These are phyloP conservation scores for Fusarium sulawesiense DNA, from an alignment of 2,329 filamentous ascomycete species.

Conservation along the genomic window DNA sequence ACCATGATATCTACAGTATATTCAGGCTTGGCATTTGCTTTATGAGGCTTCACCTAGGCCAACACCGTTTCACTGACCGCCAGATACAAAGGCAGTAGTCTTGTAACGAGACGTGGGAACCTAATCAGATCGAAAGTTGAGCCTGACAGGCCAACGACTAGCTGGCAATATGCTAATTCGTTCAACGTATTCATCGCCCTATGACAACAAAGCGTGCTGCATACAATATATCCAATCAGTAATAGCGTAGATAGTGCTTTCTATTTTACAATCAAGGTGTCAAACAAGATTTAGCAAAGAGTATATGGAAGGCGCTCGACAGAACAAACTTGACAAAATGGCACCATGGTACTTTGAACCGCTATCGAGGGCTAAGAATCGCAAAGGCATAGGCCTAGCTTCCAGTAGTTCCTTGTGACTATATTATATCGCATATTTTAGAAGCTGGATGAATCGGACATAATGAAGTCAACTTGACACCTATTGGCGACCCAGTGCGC, in stretches of 20 bases:
- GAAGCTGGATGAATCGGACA: not conserved
- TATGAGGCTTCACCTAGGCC: not conserved
- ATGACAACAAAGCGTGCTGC: not conserved
- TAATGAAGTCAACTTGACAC: not conserved
- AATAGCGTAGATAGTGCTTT: not conserved
- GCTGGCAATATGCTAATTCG: not conserved
- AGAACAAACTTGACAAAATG: not conserved
- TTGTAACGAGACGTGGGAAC: not conserved
- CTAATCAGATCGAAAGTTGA: not conserved
- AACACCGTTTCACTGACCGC: not conserved
- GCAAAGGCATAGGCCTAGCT: no score
- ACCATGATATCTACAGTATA: constrained; percentile 11
- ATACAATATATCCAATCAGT: not conserved
- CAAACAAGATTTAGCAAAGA: not conserved
- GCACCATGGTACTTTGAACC: not conserved
- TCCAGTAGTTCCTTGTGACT: not conserved
- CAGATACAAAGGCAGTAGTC: not conserved
- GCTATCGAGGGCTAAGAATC: not conserved
- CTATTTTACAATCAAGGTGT: not conserved
- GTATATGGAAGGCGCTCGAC: not conserved
- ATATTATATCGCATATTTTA: not conserved
- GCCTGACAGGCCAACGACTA: not conserved
- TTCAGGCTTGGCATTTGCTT: not conserved
- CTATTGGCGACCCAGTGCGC: constrained; percentile 1
- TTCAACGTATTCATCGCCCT: not conserved